A percentile compares a stretch with the other conserved stretches of the same genome.
phyloP scores from a whole-genome alignment of 148 eudicot genomes.

The Rhododendron simsii region DNA sequence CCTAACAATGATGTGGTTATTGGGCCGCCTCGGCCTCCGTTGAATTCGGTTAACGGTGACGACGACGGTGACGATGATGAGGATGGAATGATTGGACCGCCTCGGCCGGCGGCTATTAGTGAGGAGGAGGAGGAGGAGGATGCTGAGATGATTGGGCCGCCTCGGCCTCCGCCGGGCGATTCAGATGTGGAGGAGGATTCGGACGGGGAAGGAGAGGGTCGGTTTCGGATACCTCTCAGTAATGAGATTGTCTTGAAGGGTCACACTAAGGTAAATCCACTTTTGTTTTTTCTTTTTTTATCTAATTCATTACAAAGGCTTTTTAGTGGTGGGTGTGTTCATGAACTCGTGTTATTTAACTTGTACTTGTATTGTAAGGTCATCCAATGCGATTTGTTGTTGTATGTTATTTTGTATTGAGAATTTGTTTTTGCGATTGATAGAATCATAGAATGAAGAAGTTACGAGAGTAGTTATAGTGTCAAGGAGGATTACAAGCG shows the following conservation, averaged over 20 bases:
- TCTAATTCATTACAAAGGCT: neutral
- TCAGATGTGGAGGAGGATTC: constrained; percentile 45
- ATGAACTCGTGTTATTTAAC: neutral
- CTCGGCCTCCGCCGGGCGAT: constrained; percentile 40
- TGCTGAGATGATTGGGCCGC: constrained; percentile 51
- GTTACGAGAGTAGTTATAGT: neutral
- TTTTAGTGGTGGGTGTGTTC: neutral
- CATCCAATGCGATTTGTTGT: neutral
- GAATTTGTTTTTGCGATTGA: neutral
- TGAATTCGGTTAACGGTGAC: neutral
- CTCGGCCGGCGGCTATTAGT: constrained; percentile 18
- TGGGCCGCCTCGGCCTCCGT: neutral
- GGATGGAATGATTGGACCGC: constrained; percentile 28
- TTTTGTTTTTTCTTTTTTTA: neutral
- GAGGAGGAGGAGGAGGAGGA: constrained; percentile 24
- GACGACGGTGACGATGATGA: constrained; percentile 25
- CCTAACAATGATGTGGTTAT: constrained; percentile 2
- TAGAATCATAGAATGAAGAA: neutral
- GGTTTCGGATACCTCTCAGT: constrained; percentile 58
- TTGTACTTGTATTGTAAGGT: neutral
- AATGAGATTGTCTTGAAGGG: constrained; percentile 95
- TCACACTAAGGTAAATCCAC: constrained; percentile 58
- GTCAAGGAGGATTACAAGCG: neutral
- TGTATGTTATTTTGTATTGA: neutral
- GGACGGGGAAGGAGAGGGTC: constrained; percentile 33